phyloP scores from a whole-genome alignment of 306 rosid genomes.

The Quercus alba region DNA sequence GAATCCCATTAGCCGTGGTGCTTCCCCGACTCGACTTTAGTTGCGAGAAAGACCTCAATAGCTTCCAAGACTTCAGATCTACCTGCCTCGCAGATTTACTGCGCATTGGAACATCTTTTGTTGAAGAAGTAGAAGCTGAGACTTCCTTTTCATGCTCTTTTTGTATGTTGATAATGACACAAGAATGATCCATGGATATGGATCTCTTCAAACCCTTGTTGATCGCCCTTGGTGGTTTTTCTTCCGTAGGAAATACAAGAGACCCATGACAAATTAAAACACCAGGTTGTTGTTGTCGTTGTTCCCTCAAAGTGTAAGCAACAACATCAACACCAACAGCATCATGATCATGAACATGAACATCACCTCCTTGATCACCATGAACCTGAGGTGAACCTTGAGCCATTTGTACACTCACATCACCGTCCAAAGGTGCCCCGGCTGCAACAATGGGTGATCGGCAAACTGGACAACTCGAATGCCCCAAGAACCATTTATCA shows the following conservation, averaged over 20 bases:
- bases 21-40: slow-evolving; percentile 14
- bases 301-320: not conserved
- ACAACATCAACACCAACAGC: not conserved
- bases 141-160: slow-evolving; percentile 2
- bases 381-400: not conserved
- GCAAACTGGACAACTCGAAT: slow-evolving; percentile 48
- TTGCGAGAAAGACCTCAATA: slow-evolving; percentile 34
- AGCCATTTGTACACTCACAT: not conserved
- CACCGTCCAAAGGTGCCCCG: not conserved
- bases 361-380: not conserved
- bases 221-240: not conserved
- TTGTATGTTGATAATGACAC: slow-evolving; percentile 18
- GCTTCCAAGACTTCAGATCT: slow-evolving; percentile 32
- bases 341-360: not conserved
- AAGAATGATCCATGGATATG: slow-evolving; percentile 31
- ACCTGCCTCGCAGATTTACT: slow-evolving; percentile 23
- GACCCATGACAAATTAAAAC: slow-evolving; percentile 21
- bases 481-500: slow-evolving; percentile 44
- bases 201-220: slow-evolving; percentile 39
- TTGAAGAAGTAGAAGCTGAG: slow-evolving; percentile 7
- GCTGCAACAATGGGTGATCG: slow-evolving; percentile 25
- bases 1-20: slow-evolving; percentile 13
- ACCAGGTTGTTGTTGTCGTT: not conserved
- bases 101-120: not conserved
- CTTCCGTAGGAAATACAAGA: not conserved